phyloP scores from a whole-genome alignment of 179 eudicot genomes.

The Beta macrorhiza region DNA sequence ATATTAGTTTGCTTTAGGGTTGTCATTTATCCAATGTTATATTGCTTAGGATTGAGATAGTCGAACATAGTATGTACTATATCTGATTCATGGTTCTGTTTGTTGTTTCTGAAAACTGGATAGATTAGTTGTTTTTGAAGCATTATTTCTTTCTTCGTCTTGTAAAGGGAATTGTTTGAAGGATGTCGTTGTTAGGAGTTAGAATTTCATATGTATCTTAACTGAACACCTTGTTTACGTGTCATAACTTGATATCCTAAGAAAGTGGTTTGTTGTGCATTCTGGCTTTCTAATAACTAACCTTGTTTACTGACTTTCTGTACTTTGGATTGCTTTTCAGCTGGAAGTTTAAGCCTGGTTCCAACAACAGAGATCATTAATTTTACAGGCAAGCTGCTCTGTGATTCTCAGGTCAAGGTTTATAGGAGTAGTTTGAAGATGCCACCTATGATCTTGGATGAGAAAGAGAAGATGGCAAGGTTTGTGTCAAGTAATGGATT shows the following conservation, averaged over 20 bases:
- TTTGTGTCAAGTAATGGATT: conserved; percentile 73
- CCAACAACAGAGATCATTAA: conserved; percentile 52
- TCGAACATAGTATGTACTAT: too few relatives aligned
- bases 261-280: not conserved
- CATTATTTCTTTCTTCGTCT: not conserved
- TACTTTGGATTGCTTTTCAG: conserved; percentile 40
- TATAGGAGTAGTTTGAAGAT: conserved; percentile 62
- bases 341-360: conserved; percentile 49
- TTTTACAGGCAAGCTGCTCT: conserved; percentile 60
- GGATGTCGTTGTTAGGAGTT: not conserved
- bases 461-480: conserved; percentile 51
- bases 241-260: not conserved
- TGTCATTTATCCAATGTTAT: too few relatives aligned
- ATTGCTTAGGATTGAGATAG: too few relatives aligned
- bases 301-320: not conserved
- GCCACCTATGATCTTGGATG: conserved; percentile 79
- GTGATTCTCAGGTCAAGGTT: conserved; percentile 51
- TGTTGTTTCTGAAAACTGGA: not conserved
- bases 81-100: not conserved
- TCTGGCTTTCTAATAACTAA: not conserved
- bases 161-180: not conserved
- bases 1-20: not conserved
- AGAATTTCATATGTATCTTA: not conserved
- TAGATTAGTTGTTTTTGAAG: not conserved
- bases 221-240: not conserved